phyloP scores from a whole-genome alignment of 2,329 filamentous ascomycete species.

The Aschersonia sp. region DNA sequence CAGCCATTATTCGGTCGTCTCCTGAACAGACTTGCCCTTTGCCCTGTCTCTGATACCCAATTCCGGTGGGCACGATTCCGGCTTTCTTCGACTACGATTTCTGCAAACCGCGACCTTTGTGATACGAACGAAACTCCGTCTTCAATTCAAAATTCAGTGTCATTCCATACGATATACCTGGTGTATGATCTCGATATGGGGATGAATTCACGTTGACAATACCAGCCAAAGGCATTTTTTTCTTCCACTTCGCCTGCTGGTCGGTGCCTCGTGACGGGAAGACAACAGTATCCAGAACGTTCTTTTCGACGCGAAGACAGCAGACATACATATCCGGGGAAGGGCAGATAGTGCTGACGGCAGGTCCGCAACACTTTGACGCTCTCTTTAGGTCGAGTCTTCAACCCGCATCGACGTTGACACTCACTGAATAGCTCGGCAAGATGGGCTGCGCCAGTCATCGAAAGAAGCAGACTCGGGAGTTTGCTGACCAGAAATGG shows the following conservation, averaged over 20 bases:
- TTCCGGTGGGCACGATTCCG: too few species aligned
- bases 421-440: background rate
- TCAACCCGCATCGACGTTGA: background rate
- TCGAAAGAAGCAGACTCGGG: conserved; percentile 44
- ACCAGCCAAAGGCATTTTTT: too few species aligned
- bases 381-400: background rate
- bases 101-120: too few species aligned
- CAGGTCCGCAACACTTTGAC: conserved; percentile 17
- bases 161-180: too few species aligned
- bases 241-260: background rate
- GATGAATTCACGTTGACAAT: too few species aligned
- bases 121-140: too few species aligned
- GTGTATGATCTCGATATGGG: too few species aligned
- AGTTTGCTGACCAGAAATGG: conserved; percentile 82
- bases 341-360: conserved; percentile 29
- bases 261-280: background rate
- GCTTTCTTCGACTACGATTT: too few species aligned
- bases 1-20: background rate
- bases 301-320: background rate
- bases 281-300: background rate
- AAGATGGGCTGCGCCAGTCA: conserved; percentile 53
- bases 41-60: background rate
- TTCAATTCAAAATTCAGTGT: background rate
- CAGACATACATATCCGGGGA: conserved; percentile 18
- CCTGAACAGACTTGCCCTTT: background rate